phyloP scores from a whole-genome alignment of 371 early-diverging fungal genomes.

The Apophysomyces ossiformis region DNA sequence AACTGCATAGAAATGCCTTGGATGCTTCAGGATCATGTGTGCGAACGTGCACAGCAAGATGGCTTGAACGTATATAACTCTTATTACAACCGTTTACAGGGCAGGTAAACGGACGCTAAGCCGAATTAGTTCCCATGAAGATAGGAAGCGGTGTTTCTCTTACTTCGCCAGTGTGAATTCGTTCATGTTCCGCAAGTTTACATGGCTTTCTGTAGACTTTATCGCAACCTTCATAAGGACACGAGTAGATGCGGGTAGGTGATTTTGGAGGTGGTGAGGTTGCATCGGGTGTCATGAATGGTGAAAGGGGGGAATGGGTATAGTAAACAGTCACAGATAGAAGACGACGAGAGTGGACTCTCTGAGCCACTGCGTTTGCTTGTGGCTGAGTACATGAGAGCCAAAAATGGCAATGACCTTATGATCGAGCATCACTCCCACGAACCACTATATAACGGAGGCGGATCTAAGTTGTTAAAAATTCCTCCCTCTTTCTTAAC shows the following conservation, averaged over 20 bases:
- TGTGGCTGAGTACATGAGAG: too few species aligned
- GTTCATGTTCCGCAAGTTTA: slow-evolving; percentile 59
- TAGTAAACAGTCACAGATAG: background rate
- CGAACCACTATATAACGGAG: too few species aligned
- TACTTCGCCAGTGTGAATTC: slow-evolving; percentile 69
- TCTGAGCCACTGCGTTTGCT: too few species aligned
- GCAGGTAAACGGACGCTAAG: slow-evolving; percentile 63
- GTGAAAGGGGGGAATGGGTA: too few species aligned
- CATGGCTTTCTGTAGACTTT: slow-evolving; percentile 61
- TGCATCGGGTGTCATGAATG: background rate
- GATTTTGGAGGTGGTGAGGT: background rate
- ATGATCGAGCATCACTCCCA: too few species aligned
- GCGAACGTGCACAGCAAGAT: slow-evolving; percentile 62
- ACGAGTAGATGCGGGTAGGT: slow-evolving; percentile 6
- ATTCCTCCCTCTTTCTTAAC: slow-evolving; percentile 10
- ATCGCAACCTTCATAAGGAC: slow-evolving; percentile 37
- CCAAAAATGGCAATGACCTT: too few species aligned
- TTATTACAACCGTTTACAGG: slow-evolving; percentile 58
- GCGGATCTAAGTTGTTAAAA: too few species aligned
- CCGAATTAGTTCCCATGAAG: slow-evolving; percentile 8
- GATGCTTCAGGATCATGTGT: slow-evolving; percentile 51
- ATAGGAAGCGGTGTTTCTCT: background rate
- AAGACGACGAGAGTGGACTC: too few species aligned
- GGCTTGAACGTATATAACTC: slow-evolving; percentile 56
- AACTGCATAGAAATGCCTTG: slow-evolving; percentile 44